These are phyloP conservation scores for Zasmidium angulare DNA, from an alignment of 2,329 filamentous ascomycete genomes.

Conservation along the genomic window DNA sequence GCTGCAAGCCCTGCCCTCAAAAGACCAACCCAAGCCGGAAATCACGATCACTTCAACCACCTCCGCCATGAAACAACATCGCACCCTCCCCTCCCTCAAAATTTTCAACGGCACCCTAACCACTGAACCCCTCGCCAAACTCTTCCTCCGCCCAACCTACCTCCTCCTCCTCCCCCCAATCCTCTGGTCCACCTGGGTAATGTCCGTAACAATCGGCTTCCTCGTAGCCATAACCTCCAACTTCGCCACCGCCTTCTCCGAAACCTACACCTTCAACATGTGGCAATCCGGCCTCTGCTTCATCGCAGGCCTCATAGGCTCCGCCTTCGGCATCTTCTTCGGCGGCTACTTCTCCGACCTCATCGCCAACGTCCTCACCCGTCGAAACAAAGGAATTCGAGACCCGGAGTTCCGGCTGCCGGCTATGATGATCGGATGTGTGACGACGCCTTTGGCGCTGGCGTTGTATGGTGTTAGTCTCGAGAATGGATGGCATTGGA, in stretches of 20 bases:
- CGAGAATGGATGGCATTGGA: constrained; percentile 45
- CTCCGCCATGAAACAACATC: not conserved
- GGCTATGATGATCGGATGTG: constrained; percentile 30
- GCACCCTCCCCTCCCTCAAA: not conserved
- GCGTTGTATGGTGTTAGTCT: constrained; percentile 37
- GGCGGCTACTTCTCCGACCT: constrained; percentile 45
- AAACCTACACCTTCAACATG: constrained; percentile 19
- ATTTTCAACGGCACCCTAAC: constrained; percentile 48
- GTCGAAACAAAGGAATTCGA: constrained; percentile 13
- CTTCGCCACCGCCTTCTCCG: constrained; percentile 17
- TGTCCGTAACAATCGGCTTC: constrained; percentile 58
- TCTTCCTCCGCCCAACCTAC: constrained; percentile 52
- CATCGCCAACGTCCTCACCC: constrained; percentile 31
- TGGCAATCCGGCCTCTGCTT: constrained; percentile 53
- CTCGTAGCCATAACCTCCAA: constrained; percentile 39
- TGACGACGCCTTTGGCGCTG: constrained; percentile 31
- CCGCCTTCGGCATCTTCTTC: constrained; percentile 50
- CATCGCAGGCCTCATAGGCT: constrained; percentile 50
- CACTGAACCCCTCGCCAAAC: constrained; percentile 47
- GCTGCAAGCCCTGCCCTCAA: too few species aligned
- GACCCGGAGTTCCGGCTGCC: constrained; percentile 39
- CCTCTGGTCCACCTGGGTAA: constrained; percentile 56
- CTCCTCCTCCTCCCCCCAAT: constrained; percentile 52
- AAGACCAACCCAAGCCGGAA: not conserved
- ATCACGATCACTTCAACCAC: not conserved